Evolutionary conservation across 225 moss, liverwort and hornwort genomes (phyloP).

Genomic region (Pseudoscleropodium purum): DNA sequence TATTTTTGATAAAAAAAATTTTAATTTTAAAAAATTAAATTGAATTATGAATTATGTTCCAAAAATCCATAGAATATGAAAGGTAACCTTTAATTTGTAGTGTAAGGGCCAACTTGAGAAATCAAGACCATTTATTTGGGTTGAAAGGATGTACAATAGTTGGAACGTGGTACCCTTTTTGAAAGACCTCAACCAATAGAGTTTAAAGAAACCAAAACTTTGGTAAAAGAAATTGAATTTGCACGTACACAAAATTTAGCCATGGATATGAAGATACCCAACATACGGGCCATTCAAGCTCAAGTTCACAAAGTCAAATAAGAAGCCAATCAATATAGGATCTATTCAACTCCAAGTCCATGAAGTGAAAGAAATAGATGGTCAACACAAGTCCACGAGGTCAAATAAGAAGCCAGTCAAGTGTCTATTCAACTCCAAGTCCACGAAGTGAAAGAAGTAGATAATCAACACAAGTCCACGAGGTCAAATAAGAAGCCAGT

Average conservation of each 20-base stretch:
- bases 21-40: accelerated
- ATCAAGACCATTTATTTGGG: not conserved
- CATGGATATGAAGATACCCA: not conserved
- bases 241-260: accelerated
- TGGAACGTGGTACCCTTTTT: accelerated
- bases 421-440: too few relatives aligned
- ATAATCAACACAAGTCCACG: too few relatives aligned
- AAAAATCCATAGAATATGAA: not conserved
- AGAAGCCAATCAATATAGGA: accelerated
- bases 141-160: not conserved
- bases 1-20: accelerated
- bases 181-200: not conserved
- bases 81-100: not conserved
- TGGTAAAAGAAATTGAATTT: not conserved
- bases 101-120: accelerated
- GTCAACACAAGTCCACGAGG: too few relatives aligned
- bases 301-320: not conserved
- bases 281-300: not conserved
- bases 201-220: not conserved
- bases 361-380: too few relatives aligned
- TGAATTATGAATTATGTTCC: not conserved
- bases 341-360: not conserved
- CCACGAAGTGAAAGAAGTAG: too few relatives aligned
- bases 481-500: too few relatives aligned
- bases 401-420: too few relatives aligned